Conservation (phyloP, 2,329 filamentous ascomycete species). For the Colletotrichum truncatum region DNA sequence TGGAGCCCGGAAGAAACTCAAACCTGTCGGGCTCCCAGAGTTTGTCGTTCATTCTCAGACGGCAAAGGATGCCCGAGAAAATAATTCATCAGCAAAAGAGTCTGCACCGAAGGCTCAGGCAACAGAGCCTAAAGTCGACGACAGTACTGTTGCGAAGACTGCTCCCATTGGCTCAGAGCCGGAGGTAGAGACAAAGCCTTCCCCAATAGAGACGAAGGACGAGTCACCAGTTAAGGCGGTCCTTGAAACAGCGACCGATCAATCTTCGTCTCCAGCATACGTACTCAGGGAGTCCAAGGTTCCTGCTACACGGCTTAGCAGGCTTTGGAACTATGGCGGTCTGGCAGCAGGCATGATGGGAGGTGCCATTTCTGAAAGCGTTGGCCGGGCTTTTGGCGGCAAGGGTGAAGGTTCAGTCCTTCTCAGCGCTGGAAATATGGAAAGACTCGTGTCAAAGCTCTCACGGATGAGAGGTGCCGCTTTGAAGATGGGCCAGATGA, state of each 20-base stretch:
- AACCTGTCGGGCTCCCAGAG: constrained; percentile 35
- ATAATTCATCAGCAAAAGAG: neutral
- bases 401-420: constrained; percentile 78
- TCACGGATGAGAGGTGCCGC: constrained; percentile 97
- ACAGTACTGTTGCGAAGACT: neutral
- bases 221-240: neutral
- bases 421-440: constrained; percentile 90
- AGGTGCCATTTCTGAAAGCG: constrained; percentile 85
- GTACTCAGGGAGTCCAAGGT: constrained; percentile 89
- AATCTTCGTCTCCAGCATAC: constrained; percentile 44
- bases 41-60: constrained; percentile 27
- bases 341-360: constrained; percentile 95
- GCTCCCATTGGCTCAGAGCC: neutral
- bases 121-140: neutral
- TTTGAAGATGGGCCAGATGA: constrained; percentile 97
- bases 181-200: neutral
- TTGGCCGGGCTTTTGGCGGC: constrained; percentile 82
- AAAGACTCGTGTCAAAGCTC: constrained; percentile 89
- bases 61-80: neutral
- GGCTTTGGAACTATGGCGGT: constrained; percentile 94
- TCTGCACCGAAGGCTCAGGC: neutral
- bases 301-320: constrained; percentile 84
- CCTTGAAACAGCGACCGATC: neutral
- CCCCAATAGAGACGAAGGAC: neutral
- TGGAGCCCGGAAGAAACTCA: constrained; percentile 17